Evolutionary conservation across 176 grass and related monocot species (phyloP).

Genomic region (Carex parvula): DNA sequence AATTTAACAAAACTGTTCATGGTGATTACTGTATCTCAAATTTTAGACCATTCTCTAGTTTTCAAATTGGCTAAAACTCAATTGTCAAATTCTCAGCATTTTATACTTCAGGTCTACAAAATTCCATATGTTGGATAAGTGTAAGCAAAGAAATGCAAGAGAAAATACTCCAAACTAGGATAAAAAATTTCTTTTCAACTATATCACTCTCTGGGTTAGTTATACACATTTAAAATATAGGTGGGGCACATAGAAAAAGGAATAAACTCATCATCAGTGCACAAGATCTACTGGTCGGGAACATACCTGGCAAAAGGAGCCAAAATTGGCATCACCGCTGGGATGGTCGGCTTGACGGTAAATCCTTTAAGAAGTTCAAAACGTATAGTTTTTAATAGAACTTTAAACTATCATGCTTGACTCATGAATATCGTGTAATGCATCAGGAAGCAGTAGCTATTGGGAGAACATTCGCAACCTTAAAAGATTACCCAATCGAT

Average conservation of each 20-base stretch:
- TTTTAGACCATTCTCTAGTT: neutral
- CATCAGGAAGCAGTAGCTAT: constrained; percentile 95
- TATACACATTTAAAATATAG: constrained; percentile 38
- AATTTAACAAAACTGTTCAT: neutral
- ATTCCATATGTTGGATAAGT: neutral
- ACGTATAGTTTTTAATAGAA: neutral
- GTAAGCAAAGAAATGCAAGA: neutral
- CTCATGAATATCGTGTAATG: neutral
- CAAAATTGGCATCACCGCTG: constrained; percentile 55
- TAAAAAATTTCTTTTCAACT: neutral
- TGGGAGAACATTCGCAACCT: constrained; percentile 83
- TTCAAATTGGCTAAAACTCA: neutral
- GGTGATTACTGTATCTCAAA: neutral
- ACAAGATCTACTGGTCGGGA: constrained; percentile 54
- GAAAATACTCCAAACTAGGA: neutral
- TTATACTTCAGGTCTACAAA: neutral
- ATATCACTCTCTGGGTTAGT: neutral
- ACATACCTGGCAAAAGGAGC: constrained; percentile 54
- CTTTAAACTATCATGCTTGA: constrained; percentile 6
- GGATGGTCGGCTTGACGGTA: constrained; percentile 86
- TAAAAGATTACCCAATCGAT: constrained; percentile 87
- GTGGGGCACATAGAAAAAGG: constrained; percentile 70
- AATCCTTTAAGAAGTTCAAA: constrained; percentile 12
- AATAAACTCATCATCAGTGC: constrained; percentile 65
- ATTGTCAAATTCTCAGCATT: neutral